Percentiles rank a stretch among this genome's conserved stretches.
phyloP scores from a whole-genome alignment of 257 asterid species.

The Jacaranda copaia region DNA sequence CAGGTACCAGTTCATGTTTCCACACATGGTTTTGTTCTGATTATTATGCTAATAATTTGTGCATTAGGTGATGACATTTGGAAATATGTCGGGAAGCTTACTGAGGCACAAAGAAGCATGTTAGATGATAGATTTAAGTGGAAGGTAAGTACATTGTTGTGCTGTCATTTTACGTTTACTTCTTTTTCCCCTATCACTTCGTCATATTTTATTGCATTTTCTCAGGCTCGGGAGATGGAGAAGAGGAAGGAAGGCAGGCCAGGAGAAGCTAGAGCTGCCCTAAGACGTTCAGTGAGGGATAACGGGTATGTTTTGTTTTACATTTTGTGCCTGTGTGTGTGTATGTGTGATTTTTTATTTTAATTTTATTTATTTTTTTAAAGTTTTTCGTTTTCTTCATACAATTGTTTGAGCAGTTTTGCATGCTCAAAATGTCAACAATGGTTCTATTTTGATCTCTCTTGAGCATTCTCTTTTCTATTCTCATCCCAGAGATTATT shows the following conservation, averaged over 20 bases:
- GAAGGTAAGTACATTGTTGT: conserved; percentile 66
- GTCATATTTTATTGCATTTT: conserved; percentile 20
- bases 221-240: conserved; percentile 98
- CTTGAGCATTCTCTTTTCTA: no score
- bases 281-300: conserved; percentile 97
- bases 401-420: background rate
- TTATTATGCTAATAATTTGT: conserved; percentile 28
- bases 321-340: background rate
- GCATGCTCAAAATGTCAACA: background rate
- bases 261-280: conserved; percentile 93
- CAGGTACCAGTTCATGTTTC: background rate
- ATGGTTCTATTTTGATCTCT: no score
- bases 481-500: no score
- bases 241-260: conserved; percentile 95
- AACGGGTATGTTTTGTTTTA: conserved; percentile 65
- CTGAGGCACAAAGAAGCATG: conserved; percentile 99
- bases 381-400: background rate
- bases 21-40: background rate
- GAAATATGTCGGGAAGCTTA: conserved; percentile 94
- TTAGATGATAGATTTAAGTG: conserved; percentile 97
- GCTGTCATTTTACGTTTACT: conserved; percentile 11
- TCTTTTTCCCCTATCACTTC: conserved; percentile 7
- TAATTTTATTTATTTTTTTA: no score
- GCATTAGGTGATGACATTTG: conserved; percentile 94
- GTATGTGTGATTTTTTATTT: background rate